These are phyloP conservation scores for Dictyostelium brefeldianum DNA, from an alignment of 78 protist genomes.

Conservation along the genomic window DNA sequence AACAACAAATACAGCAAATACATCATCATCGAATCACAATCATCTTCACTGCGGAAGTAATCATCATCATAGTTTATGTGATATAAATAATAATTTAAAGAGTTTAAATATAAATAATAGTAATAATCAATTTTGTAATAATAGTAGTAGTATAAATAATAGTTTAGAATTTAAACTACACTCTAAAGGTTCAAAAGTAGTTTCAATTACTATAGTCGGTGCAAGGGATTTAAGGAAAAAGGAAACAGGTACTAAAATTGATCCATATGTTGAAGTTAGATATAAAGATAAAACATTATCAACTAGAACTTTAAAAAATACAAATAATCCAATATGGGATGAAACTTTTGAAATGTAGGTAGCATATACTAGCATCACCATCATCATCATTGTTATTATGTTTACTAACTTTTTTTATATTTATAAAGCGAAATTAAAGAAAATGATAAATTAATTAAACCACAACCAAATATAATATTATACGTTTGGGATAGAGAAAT, in stretches of 20 bases:
- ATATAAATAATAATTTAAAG: neutral
- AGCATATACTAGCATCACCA: no score
- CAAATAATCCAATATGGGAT: conserved; percentile 31
- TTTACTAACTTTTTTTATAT: neutral
- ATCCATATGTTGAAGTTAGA: conserved; percentile 56
- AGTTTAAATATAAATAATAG: neutral
- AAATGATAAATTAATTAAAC: neutral
- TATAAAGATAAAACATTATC: neutral
- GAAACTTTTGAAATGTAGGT: conserved; percentile 46
- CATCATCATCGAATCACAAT: no score
- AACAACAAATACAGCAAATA: no score
- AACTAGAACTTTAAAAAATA: conserved; percentile 26
- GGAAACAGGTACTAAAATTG: neutral
- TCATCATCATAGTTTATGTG: neutral
- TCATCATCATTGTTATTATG: neutral
- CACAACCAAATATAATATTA: neutral
- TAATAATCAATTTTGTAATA: neutral
- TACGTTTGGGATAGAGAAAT: conserved; percentile 58
- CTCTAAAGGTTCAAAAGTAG: neutral
- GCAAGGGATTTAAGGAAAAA: conserved; percentile 48
- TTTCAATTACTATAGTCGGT: conserved; percentile 7
- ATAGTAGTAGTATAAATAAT: neutral
- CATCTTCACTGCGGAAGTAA: neutral
- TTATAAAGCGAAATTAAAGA: conserved; percentile 26
- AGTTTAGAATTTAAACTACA: neutral